Evolutionary conservation across 177 flowering plant genomes (phyloP).

Genomic region (Tripterygium wilfordii): DNA sequence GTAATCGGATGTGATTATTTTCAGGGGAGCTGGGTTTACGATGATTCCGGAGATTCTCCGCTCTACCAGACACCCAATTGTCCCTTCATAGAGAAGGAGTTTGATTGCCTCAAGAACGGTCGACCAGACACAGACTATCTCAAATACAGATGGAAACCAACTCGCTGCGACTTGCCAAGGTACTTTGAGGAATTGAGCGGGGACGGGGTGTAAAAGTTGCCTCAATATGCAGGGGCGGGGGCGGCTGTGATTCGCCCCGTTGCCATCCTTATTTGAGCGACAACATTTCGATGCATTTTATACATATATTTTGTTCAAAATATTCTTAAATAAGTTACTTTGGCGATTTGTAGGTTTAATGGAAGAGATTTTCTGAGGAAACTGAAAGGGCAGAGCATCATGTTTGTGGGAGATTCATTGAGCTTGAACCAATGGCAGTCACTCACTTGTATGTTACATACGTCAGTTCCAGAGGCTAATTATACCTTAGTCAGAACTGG

Average conservation of each 20-base stretch:
- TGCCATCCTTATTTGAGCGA: background rate
- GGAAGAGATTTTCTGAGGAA: background rate
- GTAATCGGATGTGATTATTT: conserved; percentile 11
- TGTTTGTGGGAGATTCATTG: conserved; percentile 68
- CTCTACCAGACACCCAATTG: conserved; percentile 14
- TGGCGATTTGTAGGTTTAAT: background rate
- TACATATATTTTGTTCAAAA: background rate
- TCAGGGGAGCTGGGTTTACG: conserved; percentile 17
- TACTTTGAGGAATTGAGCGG: too few species aligned
- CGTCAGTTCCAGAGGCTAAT: conserved; percentile 22
- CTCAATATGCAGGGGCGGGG: too few species aligned
- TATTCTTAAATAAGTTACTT: background rate
- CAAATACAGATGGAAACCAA: conserved; percentile 37
- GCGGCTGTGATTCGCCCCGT: too few species aligned
- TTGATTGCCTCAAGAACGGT: conserved; percentile 31
- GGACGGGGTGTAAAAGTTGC: too few species aligned
- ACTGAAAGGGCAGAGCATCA: conserved; percentile 1
- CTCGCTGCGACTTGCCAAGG: conserved; percentile 28
- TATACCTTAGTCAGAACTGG: conserved; percentile 22
- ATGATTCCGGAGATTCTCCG: conserved; percentile 14
- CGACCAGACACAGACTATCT: conserved; percentile 30
- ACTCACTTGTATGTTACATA: conserved; percentile 55
- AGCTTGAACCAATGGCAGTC: conserved; percentile 69
- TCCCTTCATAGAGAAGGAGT: conserved; percentile 15
- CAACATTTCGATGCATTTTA: too few species aligned